Evolutionary conservation across 2,329 filamentous ascomycete genomes (phyloP), one percentile per base, ranked within the genome.

Genomic region (Alternaria longipes): DNA sequence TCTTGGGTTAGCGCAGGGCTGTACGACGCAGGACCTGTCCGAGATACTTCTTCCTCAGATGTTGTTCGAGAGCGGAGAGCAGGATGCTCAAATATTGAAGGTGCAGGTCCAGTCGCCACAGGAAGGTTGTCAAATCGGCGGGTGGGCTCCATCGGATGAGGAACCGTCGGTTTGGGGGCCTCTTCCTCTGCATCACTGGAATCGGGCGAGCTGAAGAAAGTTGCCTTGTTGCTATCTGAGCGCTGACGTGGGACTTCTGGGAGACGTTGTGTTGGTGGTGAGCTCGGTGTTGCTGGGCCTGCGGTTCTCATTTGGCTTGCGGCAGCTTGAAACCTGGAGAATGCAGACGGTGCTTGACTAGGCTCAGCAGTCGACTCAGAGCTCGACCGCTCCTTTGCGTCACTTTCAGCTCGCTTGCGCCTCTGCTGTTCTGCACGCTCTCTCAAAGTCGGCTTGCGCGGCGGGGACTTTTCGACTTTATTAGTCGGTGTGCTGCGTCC

Each of bases 301-400:
- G 70, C 34, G 69, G 28, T 79, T 75, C 72, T 84, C 72, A 82
- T 79, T 55, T 81, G 78, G 47, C 70, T 79, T 1, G 79, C 80
- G 38, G 82, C 81, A n/a, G 76, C 75, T 57, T 83, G 82, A 52
- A 84, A 83, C 14, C 81, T 79, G 8, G 80, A 81, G 61, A 83
- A 81, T 5, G 81, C 77, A 24, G 73, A 71, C 8, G 70, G 54
- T 8, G 70, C 68, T 60, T 80, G 73, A 42, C 68, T 70, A 28
- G 72, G 63, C 36, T 75, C 74, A 28, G 71, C 62, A 8, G 69
- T 62, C 12, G 80, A 76, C 18, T 72, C 65, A 16, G 77, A 74
- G 44, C 71, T 65, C 22, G 71, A 70, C 20, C 69, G 71, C 30
- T 69, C 69, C 6, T 64, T 54, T 18, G 52, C 51, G 14, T 60